These are phyloP conservation scores for Colletotrichum orbiculare DNA, from an alignment of 2,329 filamentous ascomycete genomes.

Conservation along the genomic window DNA sequence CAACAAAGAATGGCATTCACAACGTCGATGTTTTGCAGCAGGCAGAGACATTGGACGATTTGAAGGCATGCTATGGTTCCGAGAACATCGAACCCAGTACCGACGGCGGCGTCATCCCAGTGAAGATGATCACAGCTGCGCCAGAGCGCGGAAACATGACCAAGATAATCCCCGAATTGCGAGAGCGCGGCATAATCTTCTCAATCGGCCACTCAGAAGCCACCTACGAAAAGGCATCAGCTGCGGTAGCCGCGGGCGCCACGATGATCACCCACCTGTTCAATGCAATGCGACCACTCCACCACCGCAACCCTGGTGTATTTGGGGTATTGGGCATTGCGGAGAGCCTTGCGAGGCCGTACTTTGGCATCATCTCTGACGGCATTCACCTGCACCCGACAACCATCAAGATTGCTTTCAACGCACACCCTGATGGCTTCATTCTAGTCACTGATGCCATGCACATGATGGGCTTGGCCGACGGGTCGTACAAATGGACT, in stretches of 20 bases:
- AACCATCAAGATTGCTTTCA: constrained; percentile 89
- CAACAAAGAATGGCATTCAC: constrained; percentile 88
- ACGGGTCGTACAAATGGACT: constrained; percentile 87
- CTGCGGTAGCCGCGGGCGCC: constrained; percentile 78
- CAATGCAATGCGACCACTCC: constrained; percentile 91
- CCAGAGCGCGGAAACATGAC: constrained; percentile 82
- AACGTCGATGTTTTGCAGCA: constrained; percentile 76
- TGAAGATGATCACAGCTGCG: constrained; percentile 88
- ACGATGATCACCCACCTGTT: constrained; percentile 94
- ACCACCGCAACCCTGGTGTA: constrained; percentile 91
- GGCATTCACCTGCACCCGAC: constrained; percentile 92
- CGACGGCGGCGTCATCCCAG: constrained; percentile 50
- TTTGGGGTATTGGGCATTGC: constrained; percentile 84
- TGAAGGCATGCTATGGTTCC: constrained; percentile 78
- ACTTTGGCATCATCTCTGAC: constrained; percentile 90
- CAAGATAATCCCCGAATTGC: constrained; percentile 74
- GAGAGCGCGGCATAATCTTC: constrained; percentile 74
- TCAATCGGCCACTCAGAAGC: constrained; percentile 90
- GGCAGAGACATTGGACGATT: constrained; percentile 71
- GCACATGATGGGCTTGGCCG: constrained; percentile 84
- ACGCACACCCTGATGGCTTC: constrained; percentile 84
- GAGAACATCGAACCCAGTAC: constrained; percentile 67
- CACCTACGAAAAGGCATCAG: constrained; percentile 83
- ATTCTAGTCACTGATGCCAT: constrained; percentile 94
- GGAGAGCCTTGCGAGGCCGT: constrained; percentile 71